Conservation (phyloP, 805 yeast species). For the Candida fluviatilis region DNA sequence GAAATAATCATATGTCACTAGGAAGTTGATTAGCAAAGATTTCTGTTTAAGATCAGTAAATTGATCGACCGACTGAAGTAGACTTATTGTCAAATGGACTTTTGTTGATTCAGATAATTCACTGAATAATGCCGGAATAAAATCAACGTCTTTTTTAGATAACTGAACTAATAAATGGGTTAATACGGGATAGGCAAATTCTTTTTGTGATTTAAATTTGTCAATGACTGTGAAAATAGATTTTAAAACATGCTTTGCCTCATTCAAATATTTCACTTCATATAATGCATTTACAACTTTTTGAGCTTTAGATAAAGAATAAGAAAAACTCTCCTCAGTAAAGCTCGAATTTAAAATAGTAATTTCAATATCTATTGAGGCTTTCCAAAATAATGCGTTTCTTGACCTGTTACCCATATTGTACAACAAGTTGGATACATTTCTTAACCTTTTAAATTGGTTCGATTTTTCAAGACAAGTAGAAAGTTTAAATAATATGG, state of each 20-base stretch:
- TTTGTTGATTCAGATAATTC: not conserved
- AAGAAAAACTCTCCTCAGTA: constrained; percentile 1
- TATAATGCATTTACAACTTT: constrained; percentile 27
- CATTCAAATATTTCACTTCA: constrained; percentile 9
- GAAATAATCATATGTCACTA: constrained; percentile 12
- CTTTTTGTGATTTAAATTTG: not conserved
- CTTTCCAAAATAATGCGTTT: constrained; percentile 10
- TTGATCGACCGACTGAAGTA: constrained; percentile 18
- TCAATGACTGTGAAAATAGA: not conserved
- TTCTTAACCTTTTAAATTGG: constrained; percentile 38
- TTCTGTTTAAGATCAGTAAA: constrained; percentile 12
- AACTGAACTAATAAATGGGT: constrained; percentile 1
- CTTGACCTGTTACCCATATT: constrained; percentile 30
- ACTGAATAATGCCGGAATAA: not conserved
- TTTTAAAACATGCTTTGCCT: not conserved
- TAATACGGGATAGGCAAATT: not conserved
- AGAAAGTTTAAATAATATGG: constrained; percentile 7
- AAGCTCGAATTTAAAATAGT: constrained; percentile 12
- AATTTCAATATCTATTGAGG: constrained; percentile 29
- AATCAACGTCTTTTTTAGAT: not conserved
- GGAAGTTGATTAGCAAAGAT: constrained; percentile 12
- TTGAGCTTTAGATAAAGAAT: constrained; percentile 21
- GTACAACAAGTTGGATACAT: constrained; percentile 43
- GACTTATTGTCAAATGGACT: constrained; percentile 10
- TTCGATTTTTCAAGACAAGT: constrained; percentile 15